These are phyloP conservation scores for Kazachstania sp. DNA, from an alignment of 1,139 yeast species.

Conservation along the genomic window DNA sequence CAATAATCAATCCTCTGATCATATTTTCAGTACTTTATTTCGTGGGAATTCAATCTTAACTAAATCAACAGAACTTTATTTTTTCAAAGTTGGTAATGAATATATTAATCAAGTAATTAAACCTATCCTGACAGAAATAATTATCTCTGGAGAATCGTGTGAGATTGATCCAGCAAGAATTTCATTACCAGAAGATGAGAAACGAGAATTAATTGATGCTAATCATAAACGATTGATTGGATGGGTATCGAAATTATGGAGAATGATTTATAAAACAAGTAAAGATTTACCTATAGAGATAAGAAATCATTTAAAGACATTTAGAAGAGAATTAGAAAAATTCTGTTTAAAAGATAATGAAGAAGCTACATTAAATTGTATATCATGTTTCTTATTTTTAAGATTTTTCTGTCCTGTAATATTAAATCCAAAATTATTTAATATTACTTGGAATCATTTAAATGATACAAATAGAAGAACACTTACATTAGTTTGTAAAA, in stretches of 20 bases:
- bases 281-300: conserved; percentile 71
- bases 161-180: conserved; percentile 66
- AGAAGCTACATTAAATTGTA: conserved; percentile 42
- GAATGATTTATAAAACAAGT: conserved; percentile 55
- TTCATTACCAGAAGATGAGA: conserved; percentile 37
- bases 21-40: conserved; percentile 65
- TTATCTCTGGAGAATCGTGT: conserved; percentile 44
- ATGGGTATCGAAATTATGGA: conserved; percentile 65
- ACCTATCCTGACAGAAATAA: conserved; percentile 49
- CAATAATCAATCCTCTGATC: conserved; percentile 20
- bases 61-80: conserved; percentile 70
- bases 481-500: conserved; percentile 73
- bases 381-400: conserved; percentile 76
- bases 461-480: conserved; percentile 67
- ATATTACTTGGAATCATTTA: conserved; percentile 62
- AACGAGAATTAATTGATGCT: conserved; percentile 36
- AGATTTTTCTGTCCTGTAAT: conserved; percentile 89
- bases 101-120: conserved; percentile 70
- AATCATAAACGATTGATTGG: conserved; percentile 47
- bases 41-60: conserved; percentile 80
- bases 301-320: conserved; percentile 48
- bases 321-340: conserved; percentile 52
- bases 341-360: conserved; percentile 51
- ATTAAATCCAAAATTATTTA: conserved; percentile 77
- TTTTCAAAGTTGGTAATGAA: conserved; percentile 68